Evolutionary conservation across 805 yeast species (phyloP), one percentile per base, ranked within the genome.

Genomic region (Metschnikowia koreensis): DNA sequence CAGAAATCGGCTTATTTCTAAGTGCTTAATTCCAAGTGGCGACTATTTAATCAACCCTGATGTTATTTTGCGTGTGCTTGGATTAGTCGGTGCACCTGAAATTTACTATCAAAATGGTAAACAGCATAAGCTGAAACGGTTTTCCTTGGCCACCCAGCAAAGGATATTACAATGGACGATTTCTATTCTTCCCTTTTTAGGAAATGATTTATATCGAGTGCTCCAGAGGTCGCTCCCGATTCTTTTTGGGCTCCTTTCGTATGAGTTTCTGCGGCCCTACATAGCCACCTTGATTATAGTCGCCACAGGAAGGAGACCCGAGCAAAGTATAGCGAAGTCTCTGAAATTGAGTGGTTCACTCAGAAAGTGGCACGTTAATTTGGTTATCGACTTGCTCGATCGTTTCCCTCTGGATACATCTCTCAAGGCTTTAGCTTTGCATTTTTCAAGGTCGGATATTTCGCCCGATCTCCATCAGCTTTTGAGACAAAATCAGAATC

Each of bases 71-170:
- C 51, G 55, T 11, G 48, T 56, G 12, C 33, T 59, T 31, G 54
- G 57, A 10, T 36, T 44, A 3, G 41, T 59, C 9, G 61, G 62
- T 2, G 54, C 60, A 9, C 57, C 62, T 1, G 60, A 58, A 34
- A 41, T 58, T 8, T 58, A 58, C 53, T 58, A 50, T 44, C 51
- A 53, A 17, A 51, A 52, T 22, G 62, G 61, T 6, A 58, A 53
- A 39, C 60, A 54, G 40, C 55, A 52, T 39, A 58, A 54, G 46
- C 63, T 54, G 61, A 58, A 52, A 45, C 57, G 63, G 12, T 51
- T 58, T 29, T 37, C 57, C 15, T 29, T 46, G 29, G 41, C 54
- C 3, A 42, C 50, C 27, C 61, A 58, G 39, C 54, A 49, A 38
- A 41, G 28, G 28, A 39, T 60, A 10, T 49, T 60, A 27, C 50